These are phyloP conservation scores for Cutaneotrichosporon cyanovorans DNA, from an alignment of 1,284 basidiomycete species.

Conservation along the genomic window DNA sequence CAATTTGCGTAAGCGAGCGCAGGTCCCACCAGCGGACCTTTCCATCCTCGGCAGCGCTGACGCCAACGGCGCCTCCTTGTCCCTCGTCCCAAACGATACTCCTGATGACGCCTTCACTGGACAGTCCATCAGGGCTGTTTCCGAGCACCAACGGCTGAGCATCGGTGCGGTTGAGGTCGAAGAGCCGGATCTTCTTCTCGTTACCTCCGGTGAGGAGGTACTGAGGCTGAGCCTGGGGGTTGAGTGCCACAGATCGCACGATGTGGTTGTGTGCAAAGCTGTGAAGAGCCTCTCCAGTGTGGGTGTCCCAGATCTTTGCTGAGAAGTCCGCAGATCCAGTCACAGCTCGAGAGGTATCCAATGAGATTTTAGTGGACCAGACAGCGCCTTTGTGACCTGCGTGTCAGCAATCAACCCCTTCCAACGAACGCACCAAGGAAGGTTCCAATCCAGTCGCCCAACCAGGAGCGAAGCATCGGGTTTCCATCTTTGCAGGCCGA, in stretches of 20 bases:
- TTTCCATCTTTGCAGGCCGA: slow-evolving; percentile 96
- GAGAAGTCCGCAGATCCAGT: slow-evolving; percentile 97
- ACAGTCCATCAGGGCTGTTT: slow-evolving; percentile 52
- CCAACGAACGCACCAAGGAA: slow-evolving; percentile 61
- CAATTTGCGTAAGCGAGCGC: slow-evolving; percentile 63
- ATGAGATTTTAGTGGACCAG: slow-evolving; percentile 91
- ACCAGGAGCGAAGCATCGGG: slow-evolving; percentile 92
- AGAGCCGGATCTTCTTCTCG: slow-evolving; percentile 95
- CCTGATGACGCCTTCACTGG: slow-evolving; percentile 81
- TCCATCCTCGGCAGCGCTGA: slow-evolving; percentile 87
- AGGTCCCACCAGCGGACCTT: slow-evolving; percentile 97
- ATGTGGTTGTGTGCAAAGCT: slow-evolving; percentile 98
- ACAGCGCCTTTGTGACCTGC: slow-evolving; percentile 92
- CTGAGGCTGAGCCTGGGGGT: slow-evolving; percentile 41
- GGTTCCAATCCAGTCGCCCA: slow-evolving; percentile 97
- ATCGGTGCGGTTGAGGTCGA: slow-evolving; percentile 74
- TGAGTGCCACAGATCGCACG: slow-evolving; percentile 83
- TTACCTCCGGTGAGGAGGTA: slow-evolving; percentile 61
- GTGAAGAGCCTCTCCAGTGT: slow-evolving; percentile 72
- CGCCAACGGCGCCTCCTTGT: slow-evolving; percentile 61
- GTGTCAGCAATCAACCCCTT: background rate
- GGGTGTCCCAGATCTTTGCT: slow-evolving; percentile 98
- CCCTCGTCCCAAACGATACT: slow-evolving; percentile 82
- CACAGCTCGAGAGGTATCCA: slow-evolving; percentile 74
- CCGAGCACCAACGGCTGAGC: slow-evolving; percentile 74